phyloP scores from a whole-genome alignment of 331 rosid genomes.

The Malus hybrid region DNA sequence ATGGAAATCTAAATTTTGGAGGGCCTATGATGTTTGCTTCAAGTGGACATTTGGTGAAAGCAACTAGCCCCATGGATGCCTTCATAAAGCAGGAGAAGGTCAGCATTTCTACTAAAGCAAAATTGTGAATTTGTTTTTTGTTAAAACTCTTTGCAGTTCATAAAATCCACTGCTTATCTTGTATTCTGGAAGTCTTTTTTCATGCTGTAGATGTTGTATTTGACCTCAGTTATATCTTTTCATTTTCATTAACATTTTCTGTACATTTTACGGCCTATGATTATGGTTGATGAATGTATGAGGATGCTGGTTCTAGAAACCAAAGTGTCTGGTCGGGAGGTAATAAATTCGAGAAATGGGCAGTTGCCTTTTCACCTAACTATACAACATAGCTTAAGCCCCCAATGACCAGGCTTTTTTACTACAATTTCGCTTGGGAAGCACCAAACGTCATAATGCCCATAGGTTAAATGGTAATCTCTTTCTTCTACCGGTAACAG shows the following conservation, averaged over 20 bases:
- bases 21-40: conserved; percentile 32
- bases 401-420: background rate
- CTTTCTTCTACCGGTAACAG: background rate
- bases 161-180: background rate
- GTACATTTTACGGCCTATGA: background rate
- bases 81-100: conserved; percentile 42
- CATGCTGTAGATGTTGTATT: background rate
- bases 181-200: background rate
- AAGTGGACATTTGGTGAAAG: conserved; percentile 39
- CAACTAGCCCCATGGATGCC: conserved; percentile 24
- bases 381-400: background rate
- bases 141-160: background rate
- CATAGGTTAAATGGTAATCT: background rate
- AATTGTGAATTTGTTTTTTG: background rate
- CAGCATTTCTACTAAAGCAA: conserved; percentile 13
- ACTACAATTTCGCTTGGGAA: background rate
- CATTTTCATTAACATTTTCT: background rate
- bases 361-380: background rate
- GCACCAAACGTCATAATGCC: background rate
- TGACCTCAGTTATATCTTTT: background rate
- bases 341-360: background rate
- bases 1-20: conserved; percentile 37
- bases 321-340: background rate
- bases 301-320: no score
- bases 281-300: background rate